Evolutionary conservation across 345 rosid species (phyloP), one percentile per base, ranked within the genome.

Genomic region (Geranium rotundifolium): DNA sequence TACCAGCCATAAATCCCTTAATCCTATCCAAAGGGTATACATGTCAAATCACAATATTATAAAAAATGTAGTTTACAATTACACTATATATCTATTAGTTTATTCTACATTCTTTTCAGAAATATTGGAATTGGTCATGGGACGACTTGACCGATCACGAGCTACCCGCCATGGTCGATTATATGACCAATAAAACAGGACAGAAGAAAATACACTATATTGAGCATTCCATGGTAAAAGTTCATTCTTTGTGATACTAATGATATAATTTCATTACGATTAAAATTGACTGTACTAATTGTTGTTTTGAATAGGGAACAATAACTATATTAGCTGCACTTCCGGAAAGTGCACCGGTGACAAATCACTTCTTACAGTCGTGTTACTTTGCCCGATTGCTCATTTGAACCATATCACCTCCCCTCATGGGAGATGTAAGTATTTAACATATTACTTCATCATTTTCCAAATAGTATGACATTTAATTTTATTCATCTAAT

Each of bases 311-410:
- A 31, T 64, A 76, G 83, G 83, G 83, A 29, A 79, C 83, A 16
- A 66, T 79, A 39, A 79, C 65, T 17, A 76, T 75, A 9, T 66
- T 79, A 30, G 80, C 80, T 56, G 70, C 83, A 10, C 71, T 79
- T 58, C 71, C 83, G 4, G 71, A 73, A 69, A 57, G 59, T 17
- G 62, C 71, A 37, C 58, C 73, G 31, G 37, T 31, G 3, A 1
- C 67, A 30, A 61, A 58, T 72, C 63, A 4, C 67, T 5, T 73
- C 56, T 66, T 78, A 67, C 83, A 5, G 74, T 74, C 29, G 83
- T 63, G 59, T 54, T 79, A 70, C 78, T 79, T 18, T 56, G 78
- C 64, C 78, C 83, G 5, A 71, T 79, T 0, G 83, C 80, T 49
- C 65, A 79, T 56, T 67, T 79, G 57, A 67, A 71, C 46, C 76